Base-by-base conservation (phyloP, 768 basidiomycete genomes). In the Boletus subparvulus region DNA sequence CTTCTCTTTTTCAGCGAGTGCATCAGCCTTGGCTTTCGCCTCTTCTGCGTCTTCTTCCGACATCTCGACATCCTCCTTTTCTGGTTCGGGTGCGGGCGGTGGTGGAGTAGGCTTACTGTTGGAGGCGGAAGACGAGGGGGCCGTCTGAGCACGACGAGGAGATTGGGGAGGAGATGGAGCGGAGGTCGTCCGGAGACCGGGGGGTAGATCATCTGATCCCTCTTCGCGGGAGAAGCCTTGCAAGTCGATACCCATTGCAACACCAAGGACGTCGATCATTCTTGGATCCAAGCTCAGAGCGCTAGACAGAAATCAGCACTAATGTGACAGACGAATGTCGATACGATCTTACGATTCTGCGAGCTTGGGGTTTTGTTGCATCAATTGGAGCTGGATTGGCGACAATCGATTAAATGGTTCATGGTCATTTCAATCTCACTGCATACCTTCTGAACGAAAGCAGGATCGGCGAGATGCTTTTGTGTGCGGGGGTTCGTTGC, bases 211-310 rank as follows among this genome's bases (percentile, higher is more conserved):
- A 53, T 88, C 81, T 11, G 92, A 92, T 36, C 90, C 94, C 75
- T 92, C 92, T 17, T 88, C 86, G 54, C 94, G 81, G 50, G 84
- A 80, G 71, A 91, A 88, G 54, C 88, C 92, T 73, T 91, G 86
- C 74, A 98, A 83, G 74, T 98, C 93, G 63, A 98, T 81, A 35
- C 93, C 93, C 89, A 98, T 92, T 54, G 92, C 81, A 12, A 86
- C 95, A 57, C 95, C 95, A 43, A 98, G 78, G 16, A 94, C 94
- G 67, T 92, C 88, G 71, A 94, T 92, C 92, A 97, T 94, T 56
- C 95, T 84, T 36, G 95, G 85, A 73, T 98, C 95, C 39, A 52
- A 55, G 58, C 83, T 76, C 63, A 90, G 70, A 65, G 84, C 80
- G 44, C 82, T 84, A 61, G 19, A 62, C 6, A 49, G 12, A 32